Percentiles rank a stretch among this genome's conserved stretches.
phyloP scores from a whole-genome alignment of 192 early-diverging fungal genomes.

The Phycomyces nitens region DNA sequence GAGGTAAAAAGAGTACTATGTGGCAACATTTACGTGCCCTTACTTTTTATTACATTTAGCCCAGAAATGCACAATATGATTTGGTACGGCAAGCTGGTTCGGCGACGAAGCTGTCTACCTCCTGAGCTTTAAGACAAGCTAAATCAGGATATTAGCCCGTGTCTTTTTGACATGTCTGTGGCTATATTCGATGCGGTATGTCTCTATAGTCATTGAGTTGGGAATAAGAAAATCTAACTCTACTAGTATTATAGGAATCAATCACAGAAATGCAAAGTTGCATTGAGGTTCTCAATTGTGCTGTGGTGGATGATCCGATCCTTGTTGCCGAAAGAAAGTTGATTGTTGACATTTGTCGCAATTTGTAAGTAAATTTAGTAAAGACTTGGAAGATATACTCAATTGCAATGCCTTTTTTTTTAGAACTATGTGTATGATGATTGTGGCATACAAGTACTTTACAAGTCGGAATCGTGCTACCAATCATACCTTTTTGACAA shows the following conservation, averaged over 20 bases:
- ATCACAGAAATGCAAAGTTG: slow-evolving; percentile 11
- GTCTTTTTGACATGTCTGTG: slow-evolving; percentile 10
- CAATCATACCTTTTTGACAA: slow-evolving; percentile 17
- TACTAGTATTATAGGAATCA: slow-evolving; percentile 15
- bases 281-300: slow-evolving; percentile 6
- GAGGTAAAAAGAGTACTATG: no score
- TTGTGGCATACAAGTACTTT: slow-evolving; percentile 12
- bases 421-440: slow-evolving; percentile 11
- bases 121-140: slow-evolving; percentile 17
- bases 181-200: slow-evolving; percentile 18
- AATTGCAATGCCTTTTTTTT: slow-evolving; percentile 14
- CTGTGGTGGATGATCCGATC: slow-evolving; percentile 8
- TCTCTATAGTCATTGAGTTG: slow-evolving; percentile 9
- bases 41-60: no score
- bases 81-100: no score
- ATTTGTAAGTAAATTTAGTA: slow-evolving; percentile 15
- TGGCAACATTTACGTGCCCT: no score
- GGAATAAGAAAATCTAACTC: slow-evolving; percentile 12
- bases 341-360: slow-evolving; percentile 12
- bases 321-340: slow-evolving; percentile 5
- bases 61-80: no score
- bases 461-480: slow-evolving; percentile 18
- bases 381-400: slow-evolving; percentile 20
- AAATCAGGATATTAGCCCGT: slow-evolving; percentile 14
- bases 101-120: no score